Evolutionary conservation across 768 basidiomycete species (phyloP).

Genomic region (Basidioascus undulatus): DNA sequence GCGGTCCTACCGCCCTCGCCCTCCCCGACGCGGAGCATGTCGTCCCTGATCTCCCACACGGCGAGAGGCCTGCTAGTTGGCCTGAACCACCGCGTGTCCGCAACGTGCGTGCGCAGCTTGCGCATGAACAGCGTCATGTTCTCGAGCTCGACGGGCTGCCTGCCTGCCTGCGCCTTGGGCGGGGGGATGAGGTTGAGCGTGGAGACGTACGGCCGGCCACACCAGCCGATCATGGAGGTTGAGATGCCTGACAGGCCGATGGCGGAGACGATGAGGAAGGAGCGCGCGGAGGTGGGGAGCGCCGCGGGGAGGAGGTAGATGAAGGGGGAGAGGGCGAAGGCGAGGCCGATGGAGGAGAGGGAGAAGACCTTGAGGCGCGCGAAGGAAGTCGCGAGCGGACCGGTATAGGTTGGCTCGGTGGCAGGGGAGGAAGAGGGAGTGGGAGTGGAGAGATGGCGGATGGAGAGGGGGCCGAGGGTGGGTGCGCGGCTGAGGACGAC

Average conservation of each 20-base stretch:
- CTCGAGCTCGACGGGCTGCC: slow-evolving; percentile 35
- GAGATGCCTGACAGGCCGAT: slow-evolving; percentile 47
- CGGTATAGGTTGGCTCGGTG: slow-evolving; percentile 27
- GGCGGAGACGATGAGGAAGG: slow-evolving; percentile 42
- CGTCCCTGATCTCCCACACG: slow-evolving; percentile 48
- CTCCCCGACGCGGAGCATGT: slow-evolving; percentile 5
- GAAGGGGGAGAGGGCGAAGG: slow-evolving; percentile 45
- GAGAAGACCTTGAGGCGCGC: slow-evolving; percentile 61
- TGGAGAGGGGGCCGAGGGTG: too few species aligned
- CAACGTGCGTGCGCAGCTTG: slow-evolving; percentile 42
- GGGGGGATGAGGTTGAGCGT: slow-evolving; percentile 30
- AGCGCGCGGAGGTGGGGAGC: slow-evolving; percentile 42
- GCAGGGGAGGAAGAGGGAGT: too few species aligned
- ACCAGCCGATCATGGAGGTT: slow-evolving; percentile 46
- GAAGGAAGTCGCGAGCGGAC: slow-evolving; percentile 49
- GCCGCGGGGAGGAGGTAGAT: slow-evolving; percentile 58
- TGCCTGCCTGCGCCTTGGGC: slow-evolving; percentile 20
- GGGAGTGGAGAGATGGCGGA: too few species aligned
- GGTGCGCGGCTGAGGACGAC: too few species aligned
- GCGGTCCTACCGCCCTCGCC: neutral
- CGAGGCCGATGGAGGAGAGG: slow-evolving; percentile 45
- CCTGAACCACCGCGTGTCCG: slow-evolving; percentile 46
- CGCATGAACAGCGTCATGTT: slow-evolving; percentile 38
- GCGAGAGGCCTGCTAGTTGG: slow-evolving; percentile 45
- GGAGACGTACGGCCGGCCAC: slow-evolving; percentile 49